Conservation (phyloP, 1,284 basidiomycete genomes). For the Malassezia psittaci region DNA sequence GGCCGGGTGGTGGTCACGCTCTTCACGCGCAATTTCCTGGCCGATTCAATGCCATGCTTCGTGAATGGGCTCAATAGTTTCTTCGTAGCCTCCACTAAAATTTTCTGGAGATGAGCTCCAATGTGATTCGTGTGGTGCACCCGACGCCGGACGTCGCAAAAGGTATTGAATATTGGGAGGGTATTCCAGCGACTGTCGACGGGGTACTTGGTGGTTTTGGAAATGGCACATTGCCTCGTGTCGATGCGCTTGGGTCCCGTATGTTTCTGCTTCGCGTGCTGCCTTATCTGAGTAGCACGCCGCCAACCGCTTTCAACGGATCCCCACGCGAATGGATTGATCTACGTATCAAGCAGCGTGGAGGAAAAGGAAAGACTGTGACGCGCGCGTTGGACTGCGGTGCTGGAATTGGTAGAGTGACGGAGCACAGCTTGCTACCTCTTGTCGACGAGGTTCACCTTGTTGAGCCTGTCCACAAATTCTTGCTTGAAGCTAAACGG, state of each 20-base stretch:
- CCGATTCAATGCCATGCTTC: conserved; percentile 24
- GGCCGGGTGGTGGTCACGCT: conserved; percentile 61
- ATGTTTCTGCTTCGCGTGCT: conserved; percentile 37
- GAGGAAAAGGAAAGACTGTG: conserved; percentile 26
- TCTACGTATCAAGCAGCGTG: conserved; percentile 24
- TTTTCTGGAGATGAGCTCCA: neutral
- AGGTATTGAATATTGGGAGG: conserved; percentile 44
- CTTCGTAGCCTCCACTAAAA: neutral
- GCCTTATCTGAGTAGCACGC: conserved; percentile 31
- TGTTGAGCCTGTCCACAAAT: conserved; percentile 44
- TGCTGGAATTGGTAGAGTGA: conserved; percentile 45
- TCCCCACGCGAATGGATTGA: conserved; percentile 27
- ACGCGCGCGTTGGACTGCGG: conserved; percentile 44
- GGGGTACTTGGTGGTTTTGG: conserved; percentile 44
- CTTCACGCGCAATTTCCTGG: conserved; percentile 54
- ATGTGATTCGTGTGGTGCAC: conserved; percentile 26
- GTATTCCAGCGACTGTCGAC: conserved; percentile 42
- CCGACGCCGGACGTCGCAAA: conserved; percentile 39
- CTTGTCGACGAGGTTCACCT: conserved; percentile 44
- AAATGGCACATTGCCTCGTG: conserved; percentile 35
- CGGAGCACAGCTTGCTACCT: conserved; percentile 34
- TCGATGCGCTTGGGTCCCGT: conserved; percentile 44
- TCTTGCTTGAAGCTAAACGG: conserved; percentile 35
- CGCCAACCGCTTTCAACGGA: conserved; percentile 30
- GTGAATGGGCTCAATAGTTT: conserved; percentile 1